These are phyloP conservation scores for Alternaria ventricosa DNA, from an alignment of 2,329 filamentous ascomycete genomes.

Conservation along the genomic window DNA sequence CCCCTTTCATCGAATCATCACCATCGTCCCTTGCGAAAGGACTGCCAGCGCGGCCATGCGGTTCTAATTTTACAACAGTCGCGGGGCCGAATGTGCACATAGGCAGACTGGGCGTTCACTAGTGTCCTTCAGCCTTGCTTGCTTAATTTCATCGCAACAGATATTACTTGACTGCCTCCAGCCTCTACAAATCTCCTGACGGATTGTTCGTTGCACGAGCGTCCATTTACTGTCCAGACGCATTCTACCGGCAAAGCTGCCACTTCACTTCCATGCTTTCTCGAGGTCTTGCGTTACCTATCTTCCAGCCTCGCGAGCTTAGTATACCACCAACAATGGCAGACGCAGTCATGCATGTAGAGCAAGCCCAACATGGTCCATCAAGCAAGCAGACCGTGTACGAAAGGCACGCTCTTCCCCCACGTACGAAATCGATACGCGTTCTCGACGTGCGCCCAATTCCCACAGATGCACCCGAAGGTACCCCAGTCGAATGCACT, in stretches of 20 bases:
- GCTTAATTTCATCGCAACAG: too few relatives aligned
- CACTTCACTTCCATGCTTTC: not conserved
- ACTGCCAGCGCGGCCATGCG: too few relatives aligned
- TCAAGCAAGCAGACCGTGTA: not conserved
- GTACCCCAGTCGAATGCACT: not conserved
- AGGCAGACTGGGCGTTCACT: too few relatives aligned
- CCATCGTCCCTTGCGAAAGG: too few relatives aligned
- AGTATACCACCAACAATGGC: not conserved
- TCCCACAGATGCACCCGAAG: not conserved
- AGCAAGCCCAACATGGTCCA: fast-evolving
- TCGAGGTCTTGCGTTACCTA: not conserved
- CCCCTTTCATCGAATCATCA: too few relatives aligned
- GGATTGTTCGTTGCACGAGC: too few relatives aligned
- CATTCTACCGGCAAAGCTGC: not conserved
- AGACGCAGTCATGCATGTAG: fast-evolving
- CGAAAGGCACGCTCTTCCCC: not conserved
- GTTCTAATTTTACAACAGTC: too few relatives aligned
- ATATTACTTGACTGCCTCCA: too few relatives aligned
- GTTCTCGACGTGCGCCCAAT: not conserved
- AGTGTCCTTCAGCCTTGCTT: too few relatives aligned
- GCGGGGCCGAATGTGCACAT: too few relatives aligned
- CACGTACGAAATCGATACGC: not conserved
- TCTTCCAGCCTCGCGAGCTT: not conserved
- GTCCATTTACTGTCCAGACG: not conserved
- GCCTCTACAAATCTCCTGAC: too few relatives aligned